Evolutionary conservation across 2,329 filamentous ascomycete genomes (phyloP).

Genomic region (Claviceps sp.): DNA sequence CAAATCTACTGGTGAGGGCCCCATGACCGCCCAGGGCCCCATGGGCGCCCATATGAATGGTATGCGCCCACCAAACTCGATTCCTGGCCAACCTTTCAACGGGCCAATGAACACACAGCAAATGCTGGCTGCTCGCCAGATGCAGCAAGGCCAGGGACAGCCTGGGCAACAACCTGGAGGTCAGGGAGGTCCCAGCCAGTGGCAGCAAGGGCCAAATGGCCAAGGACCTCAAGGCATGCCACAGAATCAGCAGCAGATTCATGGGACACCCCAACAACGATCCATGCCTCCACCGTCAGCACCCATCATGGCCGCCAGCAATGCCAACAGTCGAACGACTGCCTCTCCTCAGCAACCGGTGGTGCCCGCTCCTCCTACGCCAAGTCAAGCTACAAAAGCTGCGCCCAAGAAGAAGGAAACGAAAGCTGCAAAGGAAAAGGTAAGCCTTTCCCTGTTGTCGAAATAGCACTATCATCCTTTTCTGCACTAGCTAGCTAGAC

Average conservation of each 20-base stretch:
- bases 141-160: conserved; percentile 22
- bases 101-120: conserved; percentile 47
- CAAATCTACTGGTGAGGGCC: conserved; percentile 37
- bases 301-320: conserved; percentile 32
- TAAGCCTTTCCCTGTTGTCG: conserved; percentile 24
- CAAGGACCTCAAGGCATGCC: conserved; percentile 27
- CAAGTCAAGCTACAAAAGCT: conserved; percentile 57
- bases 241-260: conserved; percentile 32
- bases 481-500: too few relatives aligned
- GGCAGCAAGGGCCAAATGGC: conserved; percentile 28
- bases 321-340: conserved; percentile 40
- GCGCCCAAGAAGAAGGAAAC: conserved; percentile 66
- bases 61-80: conserved; percentile 57
- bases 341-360: conserved; percentile 50
- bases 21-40: conserved; percentile 32
- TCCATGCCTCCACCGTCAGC: conserved; percentile 55
- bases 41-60: conserved; percentile 43
- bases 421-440: conserved; percentile 54
- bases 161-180: conserved; percentile 16
- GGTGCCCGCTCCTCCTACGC: conserved; percentile 57
- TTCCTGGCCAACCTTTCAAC: conserved; percentile 45
- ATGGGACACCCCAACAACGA: conserved; percentile 61
- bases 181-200: conserved; percentile 22
- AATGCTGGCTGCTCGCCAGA: conserved; percentile 38
- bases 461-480: too few relatives aligned